Evolutionary conservation across 441 rosid genomes (phyloP).

Genomic region (Pelargonium australe): DNA sequence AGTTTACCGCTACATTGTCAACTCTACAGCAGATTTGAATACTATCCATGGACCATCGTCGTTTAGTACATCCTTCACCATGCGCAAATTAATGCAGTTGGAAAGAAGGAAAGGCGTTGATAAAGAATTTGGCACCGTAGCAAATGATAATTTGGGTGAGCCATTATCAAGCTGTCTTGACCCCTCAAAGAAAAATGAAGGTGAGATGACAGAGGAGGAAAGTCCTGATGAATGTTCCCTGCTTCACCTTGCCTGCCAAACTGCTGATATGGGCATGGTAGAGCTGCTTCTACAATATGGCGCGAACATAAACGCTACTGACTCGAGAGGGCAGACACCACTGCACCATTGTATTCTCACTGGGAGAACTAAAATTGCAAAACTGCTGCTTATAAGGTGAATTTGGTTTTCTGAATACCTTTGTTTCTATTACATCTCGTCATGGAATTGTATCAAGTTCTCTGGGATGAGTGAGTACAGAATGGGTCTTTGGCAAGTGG

Average conservation of each 20-base stretch:
- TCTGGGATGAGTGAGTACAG: too few species aligned
- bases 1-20: slow-evolving; percentile 74
- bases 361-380: slow-evolving; percentile 64
- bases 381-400: slow-evolving; percentile 81
- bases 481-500: too few species aligned
- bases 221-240: slow-evolving; percentile 58
- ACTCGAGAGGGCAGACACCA: slow-evolving; percentile 74
- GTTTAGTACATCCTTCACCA: slow-evolving; percentile 56
- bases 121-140: slow-evolving; percentile 43
- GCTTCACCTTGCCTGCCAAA: slow-evolving; percentile 95
- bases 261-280: slow-evolving; percentile 89
- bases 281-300: slow-evolving; percentile 96
- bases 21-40: slow-evolving; percentile 68
- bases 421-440: not conserved
- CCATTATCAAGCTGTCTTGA: slow-evolving; percentile 55
- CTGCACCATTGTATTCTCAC: slow-evolving; percentile 61
- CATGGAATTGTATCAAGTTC: too few species aligned
- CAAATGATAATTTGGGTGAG: slow-evolving; percentile 54
- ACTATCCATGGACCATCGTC: slow-evolving; percentile 53
- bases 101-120: slow-evolving; percentile 59
- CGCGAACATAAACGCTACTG: slow-evolving; percentile 69
- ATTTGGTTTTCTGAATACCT: slow-evolving; percentile 4
- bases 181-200: slow-evolving; percentile 40
- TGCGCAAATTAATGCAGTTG: slow-evolving; percentile 69
- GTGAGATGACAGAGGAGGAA: slow-evolving; percentile 35